These are phyloP conservation scores for Alectoria sarmentosa DNA, from an alignment of 495 filamentous ascomycete genomes.

Conservation along the genomic window DNA sequence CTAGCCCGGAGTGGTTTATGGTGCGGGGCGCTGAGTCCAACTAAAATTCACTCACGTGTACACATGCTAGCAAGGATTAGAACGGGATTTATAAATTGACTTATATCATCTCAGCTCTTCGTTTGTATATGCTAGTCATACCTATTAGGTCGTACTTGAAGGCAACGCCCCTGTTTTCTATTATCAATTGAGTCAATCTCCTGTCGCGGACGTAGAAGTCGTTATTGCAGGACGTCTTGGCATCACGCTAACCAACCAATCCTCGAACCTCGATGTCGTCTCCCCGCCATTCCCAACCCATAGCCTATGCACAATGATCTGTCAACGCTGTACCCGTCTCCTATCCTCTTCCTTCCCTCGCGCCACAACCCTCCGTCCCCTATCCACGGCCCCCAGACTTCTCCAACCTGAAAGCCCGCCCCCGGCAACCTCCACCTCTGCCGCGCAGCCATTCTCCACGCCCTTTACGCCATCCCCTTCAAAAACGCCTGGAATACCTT, in stretches of 20 bases:
- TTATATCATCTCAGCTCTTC: neutral
- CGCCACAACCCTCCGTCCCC: slow-evolving; percentile 30
- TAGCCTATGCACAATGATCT: slow-evolving; percentile 35
- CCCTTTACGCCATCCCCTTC: slow-evolving; percentile 45
- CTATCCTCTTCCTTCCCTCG: slow-evolving; percentile 34
- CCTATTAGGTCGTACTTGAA: neutral
- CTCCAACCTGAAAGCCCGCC: slow-evolving; percentile 34
- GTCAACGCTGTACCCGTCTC: slow-evolving; percentile 41
- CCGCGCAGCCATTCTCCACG: slow-evolving; percentile 46
- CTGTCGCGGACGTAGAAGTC: neutral
- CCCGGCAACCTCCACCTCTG: slow-evolving; percentile 40
- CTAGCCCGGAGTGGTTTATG: neutral
- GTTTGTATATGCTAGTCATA: neutral
- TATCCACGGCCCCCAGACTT: slow-evolving; percentile 31
- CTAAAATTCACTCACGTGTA: neutral
- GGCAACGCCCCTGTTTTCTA: neutral
- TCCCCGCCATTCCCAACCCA: neutral
- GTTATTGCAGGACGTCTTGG: neutral
- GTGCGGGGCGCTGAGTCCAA: neutral
- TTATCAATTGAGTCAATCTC: neutral
- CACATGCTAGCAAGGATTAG: neutral
- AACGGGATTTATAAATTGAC: neutral
- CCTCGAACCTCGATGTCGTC: neutral
- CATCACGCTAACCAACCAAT: neutral
- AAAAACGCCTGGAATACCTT: slow-evolving; percentile 36